Percentiles rank a stretch among this genome's conserved stretches.
phyloP scores from a whole-genome alignment of 192 early-diverging fungal species.

The Gaertneriomyces sp. region DNA sequence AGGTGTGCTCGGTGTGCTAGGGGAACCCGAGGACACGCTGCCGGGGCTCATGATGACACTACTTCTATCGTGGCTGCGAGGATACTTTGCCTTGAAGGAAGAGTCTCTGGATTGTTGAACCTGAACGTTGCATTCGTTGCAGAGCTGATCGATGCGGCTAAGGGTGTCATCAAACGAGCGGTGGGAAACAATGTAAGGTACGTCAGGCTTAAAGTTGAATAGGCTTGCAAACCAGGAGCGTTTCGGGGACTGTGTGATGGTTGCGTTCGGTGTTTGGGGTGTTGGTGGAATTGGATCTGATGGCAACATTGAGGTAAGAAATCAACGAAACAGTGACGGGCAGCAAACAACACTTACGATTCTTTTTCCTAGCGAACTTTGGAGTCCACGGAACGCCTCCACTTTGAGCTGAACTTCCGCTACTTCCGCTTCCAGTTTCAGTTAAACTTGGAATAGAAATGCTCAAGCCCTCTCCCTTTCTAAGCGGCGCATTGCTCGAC shows the following conservation, averaged over 20 bases:
- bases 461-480: no score
- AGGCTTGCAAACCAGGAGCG: constrained; percentile 42
- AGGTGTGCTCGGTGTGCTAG: constrained; percentile 8
- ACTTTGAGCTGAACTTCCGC: no score
- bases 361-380: no score
- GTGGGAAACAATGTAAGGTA: background rate
- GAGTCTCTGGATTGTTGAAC: constrained; percentile 2
- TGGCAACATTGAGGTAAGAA: background rate
- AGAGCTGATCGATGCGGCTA: background rate
- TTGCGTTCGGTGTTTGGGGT: constrained; percentile 1
- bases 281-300: constrained; percentile 25
- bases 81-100: constrained; percentile 3
- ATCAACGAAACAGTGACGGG: no score
- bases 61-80: background rate
- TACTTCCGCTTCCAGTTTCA: no score
- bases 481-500: no score
- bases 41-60: background rate
- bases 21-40: background rate
- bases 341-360: no score
- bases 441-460: no score
- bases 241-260: constrained; percentile 42
- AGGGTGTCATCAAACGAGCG: constrained; percentile 5
- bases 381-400: no score
- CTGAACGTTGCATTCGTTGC: background rate
- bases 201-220: constrained; percentile 48